Evolutionary conservation across 371 early-diverging fungal species (phyloP).

Genomic region (Mortierella polycephala): DNA sequence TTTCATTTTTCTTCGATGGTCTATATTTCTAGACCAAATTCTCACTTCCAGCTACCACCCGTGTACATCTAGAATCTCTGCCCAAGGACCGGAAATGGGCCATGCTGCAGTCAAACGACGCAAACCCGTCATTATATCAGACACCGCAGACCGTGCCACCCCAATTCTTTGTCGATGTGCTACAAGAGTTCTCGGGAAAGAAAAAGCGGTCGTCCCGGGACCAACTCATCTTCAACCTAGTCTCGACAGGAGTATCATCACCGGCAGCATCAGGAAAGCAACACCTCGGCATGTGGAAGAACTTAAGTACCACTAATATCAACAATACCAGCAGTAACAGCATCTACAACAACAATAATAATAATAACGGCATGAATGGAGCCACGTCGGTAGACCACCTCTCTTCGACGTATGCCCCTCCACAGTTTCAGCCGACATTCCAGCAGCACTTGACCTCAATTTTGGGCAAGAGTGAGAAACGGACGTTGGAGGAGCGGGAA

Average conservation of each 20-base stretch:
- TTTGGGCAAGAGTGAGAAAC: conserved; percentile 27
- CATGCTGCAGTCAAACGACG: conserved; percentile 45
- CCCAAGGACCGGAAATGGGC: conserved; percentile 43
- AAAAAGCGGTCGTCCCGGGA: conserved; percentile 26
- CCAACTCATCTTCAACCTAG: conserved; percentile 7
- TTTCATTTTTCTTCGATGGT: too few species aligned
- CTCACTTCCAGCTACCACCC: conserved; percentile 13
- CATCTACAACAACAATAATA: conserved; percentile 4
- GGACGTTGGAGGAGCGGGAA: conserved; percentile 32
- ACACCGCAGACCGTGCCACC: conserved; percentile 42
- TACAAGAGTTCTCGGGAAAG: conserved; percentile 29
- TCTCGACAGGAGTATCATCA: not conserved
- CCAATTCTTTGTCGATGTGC: conserved; percentile 37
- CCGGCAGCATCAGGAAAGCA: conserved; percentile 1
- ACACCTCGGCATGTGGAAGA: conserved; percentile 29
- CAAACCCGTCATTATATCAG: conserved; percentile 22
- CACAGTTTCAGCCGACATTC: conserved; percentile 10
- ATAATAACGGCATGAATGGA: not conserved
- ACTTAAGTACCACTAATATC: conserved; percentile 25
- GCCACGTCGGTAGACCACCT: not conserved
- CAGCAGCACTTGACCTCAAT: conserved; percentile 36
- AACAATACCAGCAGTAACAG: not conserved
- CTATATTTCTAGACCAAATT: conserved; percentile 17
- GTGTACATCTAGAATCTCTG: conserved; percentile 26
- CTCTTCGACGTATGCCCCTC: not conserved